Base-by-base conservation (phyloP, 768 basidiomycete species). In the Suillus ampliporus region DNA sequence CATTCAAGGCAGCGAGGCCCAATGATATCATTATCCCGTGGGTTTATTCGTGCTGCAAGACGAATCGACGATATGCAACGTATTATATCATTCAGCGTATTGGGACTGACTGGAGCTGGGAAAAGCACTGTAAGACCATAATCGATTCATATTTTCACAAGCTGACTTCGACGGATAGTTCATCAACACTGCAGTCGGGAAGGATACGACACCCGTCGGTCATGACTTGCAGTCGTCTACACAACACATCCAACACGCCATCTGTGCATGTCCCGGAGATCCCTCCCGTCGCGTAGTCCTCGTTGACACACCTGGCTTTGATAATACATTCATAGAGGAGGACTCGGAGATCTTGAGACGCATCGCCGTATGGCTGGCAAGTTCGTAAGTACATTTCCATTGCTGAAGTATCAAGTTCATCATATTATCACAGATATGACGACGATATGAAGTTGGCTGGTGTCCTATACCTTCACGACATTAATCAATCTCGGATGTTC, bases 381-480 rank as follows among this genome's bases (percentile, higher is more conserved):
- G 60, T 59, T 72, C 67, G 76, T 76, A 62, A 57, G 67, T 53
- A 46, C 10, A n/a, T 37, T 51, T 31, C 34, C 44, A 63, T 56
- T 11, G 38, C 11, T 43, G n/a, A 41, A 41, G 31, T n/a, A 9
- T 41, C 8, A 41, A 9, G 23, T 59, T 34, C 6, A 61, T 26
- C 1, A 11, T 35, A 3, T 37, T 1, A 14, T 26, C 58, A 2
- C 51, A 77, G 77, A 43, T 74, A 75, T 48, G 61, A 68, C 59
- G 56, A 64, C 11, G 58, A 65, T 0, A 63, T 68, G 43, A 71
- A 69, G 52, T 67, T 78, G 3, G 61, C 70, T 5, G 77, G 77
- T 4, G 67, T 78, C 41, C 28, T 78, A 14, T 79, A 78, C 53
- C 58, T 78, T n/a, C 77, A 79, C 54, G 69, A 72, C 4, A 78